phyloP scores from a whole-genome alignment of 192 early-diverging fungal species.

The Pilaira anomala region DNA sequence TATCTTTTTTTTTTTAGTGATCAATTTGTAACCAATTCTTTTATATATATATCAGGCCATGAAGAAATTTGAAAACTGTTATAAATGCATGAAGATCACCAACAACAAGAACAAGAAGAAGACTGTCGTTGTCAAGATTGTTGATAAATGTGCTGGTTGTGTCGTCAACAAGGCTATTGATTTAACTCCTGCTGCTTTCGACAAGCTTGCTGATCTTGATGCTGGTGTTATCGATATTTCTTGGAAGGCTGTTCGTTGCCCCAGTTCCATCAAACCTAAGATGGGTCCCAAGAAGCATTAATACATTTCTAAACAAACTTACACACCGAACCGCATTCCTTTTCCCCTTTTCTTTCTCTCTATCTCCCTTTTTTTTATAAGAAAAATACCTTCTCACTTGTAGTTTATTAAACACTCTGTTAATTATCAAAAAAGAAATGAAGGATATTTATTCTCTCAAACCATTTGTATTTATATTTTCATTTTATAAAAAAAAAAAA shows the following conservation, averaged over 20 bases:
- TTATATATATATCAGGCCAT: slow-evolving; percentile 18
- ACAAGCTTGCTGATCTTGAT: slow-evolving; percentile 17
- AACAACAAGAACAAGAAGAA: slow-evolving; percentile 26
- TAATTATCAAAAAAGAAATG: not conserved
- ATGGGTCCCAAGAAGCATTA: not conserved
- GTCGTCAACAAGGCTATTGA: slow-evolving; percentile 19
- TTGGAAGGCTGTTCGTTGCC: slow-evolving; percentile 18
- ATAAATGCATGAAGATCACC: slow-evolving; percentile 39
- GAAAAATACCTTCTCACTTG: not conserved
- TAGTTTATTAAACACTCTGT: not conserved
- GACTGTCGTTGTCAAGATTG: slow-evolving; percentile 31
- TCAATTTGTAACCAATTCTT: not conserved
- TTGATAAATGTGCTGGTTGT: slow-evolving; percentile 34
- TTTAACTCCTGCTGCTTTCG: slow-evolving; percentile 25
- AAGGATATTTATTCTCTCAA: no score
- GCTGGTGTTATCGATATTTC: slow-evolving; percentile 21
- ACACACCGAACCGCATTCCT: not conserved
- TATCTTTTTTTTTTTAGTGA: not conserved
- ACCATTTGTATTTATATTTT: not conserved
- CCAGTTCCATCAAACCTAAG: not conserved
- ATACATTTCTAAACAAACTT: slow-evolving; percentile 2
- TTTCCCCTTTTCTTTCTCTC: not conserved
- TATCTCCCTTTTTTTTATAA: not conserved
- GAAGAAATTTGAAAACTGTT: slow-evolving; percentile 33
- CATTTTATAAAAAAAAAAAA: slow-evolving; percentile 1